These are phyloP conservation scores for Rhododendron kiyosumense DNA, from an alignment of 148 eudicot genomes.

Conservation along the genomic window DNA sequence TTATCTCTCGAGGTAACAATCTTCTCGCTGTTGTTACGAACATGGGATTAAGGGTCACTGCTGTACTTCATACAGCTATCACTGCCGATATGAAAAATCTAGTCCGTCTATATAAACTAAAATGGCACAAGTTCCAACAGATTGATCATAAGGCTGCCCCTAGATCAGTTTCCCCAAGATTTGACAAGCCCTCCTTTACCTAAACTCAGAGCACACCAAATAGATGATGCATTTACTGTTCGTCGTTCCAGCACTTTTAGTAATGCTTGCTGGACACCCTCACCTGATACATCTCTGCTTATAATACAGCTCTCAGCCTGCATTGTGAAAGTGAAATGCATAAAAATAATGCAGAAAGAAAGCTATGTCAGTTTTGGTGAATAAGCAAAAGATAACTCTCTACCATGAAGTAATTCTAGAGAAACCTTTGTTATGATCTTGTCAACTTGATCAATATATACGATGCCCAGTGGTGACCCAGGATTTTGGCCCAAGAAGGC, in stretches of 20 bases:
- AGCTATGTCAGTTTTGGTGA: background rate
- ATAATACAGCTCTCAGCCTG: slow-evolving; percentile 67
- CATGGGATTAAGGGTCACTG: background rate
- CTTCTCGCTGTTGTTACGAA: background rate
- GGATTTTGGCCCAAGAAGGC: slow-evolving; percentile 20
- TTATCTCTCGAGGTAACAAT: background rate
- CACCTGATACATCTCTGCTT: no score
- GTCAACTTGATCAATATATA: slow-evolving; percentile 97
- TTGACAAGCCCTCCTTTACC: background rate
- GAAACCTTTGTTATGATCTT: slow-evolving; percentile 91
- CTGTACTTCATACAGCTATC: background rate
- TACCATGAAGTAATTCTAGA: background rate
- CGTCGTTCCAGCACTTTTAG: slow-evolving; percentile 91
- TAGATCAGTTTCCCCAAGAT: background rate
- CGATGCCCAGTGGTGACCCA: no score
- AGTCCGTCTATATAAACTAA: background rate
- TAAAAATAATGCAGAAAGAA: background rate
- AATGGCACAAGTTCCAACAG: no score
- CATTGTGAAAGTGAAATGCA: slow-evolving; percentile 8
- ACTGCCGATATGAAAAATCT: background rate
- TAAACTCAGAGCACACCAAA: background rate
- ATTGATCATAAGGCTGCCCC: background rate
- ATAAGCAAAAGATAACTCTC: background rate
- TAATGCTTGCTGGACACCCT: no score
- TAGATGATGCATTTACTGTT: slow-evolving; percentile 50